phyloP scores from a whole-genome alignment of 495 filamentous ascomycete genomes.

The Penicillium egyptiacum region DNA sequence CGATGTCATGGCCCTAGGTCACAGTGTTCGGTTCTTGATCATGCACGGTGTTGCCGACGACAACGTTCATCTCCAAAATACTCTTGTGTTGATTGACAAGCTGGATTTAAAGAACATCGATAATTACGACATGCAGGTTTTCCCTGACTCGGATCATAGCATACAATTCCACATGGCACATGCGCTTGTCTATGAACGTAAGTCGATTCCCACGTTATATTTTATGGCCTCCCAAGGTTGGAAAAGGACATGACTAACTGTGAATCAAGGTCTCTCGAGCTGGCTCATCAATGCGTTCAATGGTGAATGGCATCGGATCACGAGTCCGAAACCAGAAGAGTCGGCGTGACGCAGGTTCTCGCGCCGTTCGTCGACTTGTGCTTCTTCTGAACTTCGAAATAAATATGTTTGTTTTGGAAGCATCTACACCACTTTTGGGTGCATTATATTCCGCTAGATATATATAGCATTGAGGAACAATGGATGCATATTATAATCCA shows the following conservation, averaged over 20 bases:
- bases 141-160: slow-evolving; percentile 93
- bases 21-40: slow-evolving; percentile 82
- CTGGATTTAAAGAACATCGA: slow-evolving; percentile 80
- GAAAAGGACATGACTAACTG: slow-evolving; percentile 26
- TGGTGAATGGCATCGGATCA: slow-evolving; percentile 85
- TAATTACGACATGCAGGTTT: slow-evolving; percentile 96
- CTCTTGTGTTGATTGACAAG: slow-evolving; percentile 79
- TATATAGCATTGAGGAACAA: not conserved
- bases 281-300: slow-evolving; percentile 98
- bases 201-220: slow-evolving; percentile 44
- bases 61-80: slow-evolving; percentile 96
- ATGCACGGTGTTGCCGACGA: slow-evolving; percentile 96
- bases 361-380: slow-evolving; percentile 17
- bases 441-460: not conserved
- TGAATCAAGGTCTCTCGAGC: slow-evolving; percentile 68
- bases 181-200: slow-evolving; percentile 91
- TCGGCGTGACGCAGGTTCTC: slow-evolving; percentile 29
- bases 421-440: not conserved
- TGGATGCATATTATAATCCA: slow-evolving; percentile 1
- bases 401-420: slow-evolving; percentile 5
- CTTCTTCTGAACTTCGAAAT: slow-evolving; percentile 4
- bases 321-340: slow-evolving; percentile 59
- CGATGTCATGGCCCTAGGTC: slow-evolving; percentile 64
- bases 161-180: slow-evolving; percentile 96
- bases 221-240: slow-evolving; percentile 14